Conservation (phyloP, 768 basidiomycete genomes). For the Scleroderma citrinum region DNA sequence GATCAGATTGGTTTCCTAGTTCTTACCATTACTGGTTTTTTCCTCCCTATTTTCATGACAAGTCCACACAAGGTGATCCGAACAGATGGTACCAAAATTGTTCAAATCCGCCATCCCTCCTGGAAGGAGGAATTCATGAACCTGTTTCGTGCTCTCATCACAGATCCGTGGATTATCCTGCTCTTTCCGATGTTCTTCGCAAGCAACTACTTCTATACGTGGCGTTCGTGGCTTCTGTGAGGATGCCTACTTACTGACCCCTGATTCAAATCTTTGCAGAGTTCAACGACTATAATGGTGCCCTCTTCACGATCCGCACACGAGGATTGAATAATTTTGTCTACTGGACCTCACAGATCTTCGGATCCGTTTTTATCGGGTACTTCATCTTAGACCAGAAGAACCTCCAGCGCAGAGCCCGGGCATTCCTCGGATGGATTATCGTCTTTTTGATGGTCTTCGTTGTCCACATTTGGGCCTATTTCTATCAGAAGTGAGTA, state of each 20-base stretch:
- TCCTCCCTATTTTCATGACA: slow-evolving; percentile 61
- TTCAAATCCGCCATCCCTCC: slow-evolving; percentile 54
- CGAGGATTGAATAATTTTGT: slow-evolving; percentile 75
- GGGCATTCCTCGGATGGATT: slow-evolving; percentile 67
- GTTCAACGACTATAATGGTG: slow-evolving; percentile 77
- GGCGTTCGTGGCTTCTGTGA: slow-evolving; percentile 48
- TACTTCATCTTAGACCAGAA: slow-evolving; percentile 55
- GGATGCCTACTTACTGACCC: slow-evolving; percentile 1
- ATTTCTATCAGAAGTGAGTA: slow-evolving; percentile 65
- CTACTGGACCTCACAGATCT: slow-evolving; percentile 75
- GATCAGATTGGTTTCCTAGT: slow-evolving; percentile 70
- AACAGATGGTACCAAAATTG: slow-evolving; percentile 65
- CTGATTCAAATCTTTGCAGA: slow-evolving; percentile 34
- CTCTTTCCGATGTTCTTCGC: slow-evolving; percentile 85
- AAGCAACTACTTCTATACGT: slow-evolving; percentile 81
- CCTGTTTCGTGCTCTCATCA: slow-evolving; percentile 59
- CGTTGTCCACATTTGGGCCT: slow-evolving; percentile 70
- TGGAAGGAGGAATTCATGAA: slow-evolving; percentile 72
- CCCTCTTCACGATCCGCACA: slow-evolving; percentile 72
- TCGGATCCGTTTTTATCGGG: slow-evolving; percentile 71
- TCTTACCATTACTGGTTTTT: slow-evolving; percentile 61
- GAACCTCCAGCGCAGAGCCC: slow-evolving; percentile 50
- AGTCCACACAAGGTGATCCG: slow-evolving; percentile 70
- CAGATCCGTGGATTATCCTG: slow-evolving; percentile 66
- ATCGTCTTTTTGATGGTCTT: slow-evolving; percentile 64